Percentiles rank a stretch among this genome's conserved stretches.
These are phyloP conservation scores for Themeda triandra DNA, from an alignment of 176 grass and related monocot species.

Conservation along the genomic window DNA sequence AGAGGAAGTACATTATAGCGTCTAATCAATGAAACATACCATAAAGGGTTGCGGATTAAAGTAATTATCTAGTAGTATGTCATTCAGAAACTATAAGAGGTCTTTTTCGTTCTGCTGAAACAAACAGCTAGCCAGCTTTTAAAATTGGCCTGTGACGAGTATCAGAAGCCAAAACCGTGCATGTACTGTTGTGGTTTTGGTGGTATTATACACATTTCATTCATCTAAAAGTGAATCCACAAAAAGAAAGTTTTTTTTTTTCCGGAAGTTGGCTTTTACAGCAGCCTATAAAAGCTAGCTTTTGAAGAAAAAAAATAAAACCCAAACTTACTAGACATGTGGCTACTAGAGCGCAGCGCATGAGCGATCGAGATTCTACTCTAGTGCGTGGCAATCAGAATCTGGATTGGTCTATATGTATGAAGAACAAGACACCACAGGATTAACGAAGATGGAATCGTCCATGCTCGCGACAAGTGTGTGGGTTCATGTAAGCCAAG, in stretches of 20 bases:
- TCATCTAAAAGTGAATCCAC: not conserved
- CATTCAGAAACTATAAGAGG: not conserved
- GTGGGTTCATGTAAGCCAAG: slow-evolving; percentile 38
- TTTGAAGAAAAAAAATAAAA: not conserved
- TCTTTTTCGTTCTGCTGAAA: not conserved
- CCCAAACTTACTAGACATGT: not conserved
- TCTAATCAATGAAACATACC: not conserved
- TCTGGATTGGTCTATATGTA: too few species aligned
- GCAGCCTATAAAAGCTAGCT: not conserved
- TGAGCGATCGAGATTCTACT: not conserved
- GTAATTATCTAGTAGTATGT: not conserved
- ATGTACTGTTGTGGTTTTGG: not conserved
- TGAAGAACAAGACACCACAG: not conserved
- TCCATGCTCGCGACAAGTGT: slow-evolving; percentile 27
- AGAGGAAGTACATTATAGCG: too few species aligned
- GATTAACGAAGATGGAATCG: slow-evolving; percentile 17
- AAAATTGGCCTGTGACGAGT: not conserved
- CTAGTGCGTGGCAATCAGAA: too few species aligned
- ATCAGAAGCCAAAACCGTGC: not conserved
- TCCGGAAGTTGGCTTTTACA: not conserved
- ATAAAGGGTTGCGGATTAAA: not conserved
- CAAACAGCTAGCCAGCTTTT: not conserved
- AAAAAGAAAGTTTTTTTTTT: not conserved
- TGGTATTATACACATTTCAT: not conserved
- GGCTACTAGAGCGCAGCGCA: not conserved